These are phyloP conservation scores for Moesziomyces parantarcticus DNA, from an alignment of 1,284 basidiomycete species.

Conservation along the genomic window DNA sequence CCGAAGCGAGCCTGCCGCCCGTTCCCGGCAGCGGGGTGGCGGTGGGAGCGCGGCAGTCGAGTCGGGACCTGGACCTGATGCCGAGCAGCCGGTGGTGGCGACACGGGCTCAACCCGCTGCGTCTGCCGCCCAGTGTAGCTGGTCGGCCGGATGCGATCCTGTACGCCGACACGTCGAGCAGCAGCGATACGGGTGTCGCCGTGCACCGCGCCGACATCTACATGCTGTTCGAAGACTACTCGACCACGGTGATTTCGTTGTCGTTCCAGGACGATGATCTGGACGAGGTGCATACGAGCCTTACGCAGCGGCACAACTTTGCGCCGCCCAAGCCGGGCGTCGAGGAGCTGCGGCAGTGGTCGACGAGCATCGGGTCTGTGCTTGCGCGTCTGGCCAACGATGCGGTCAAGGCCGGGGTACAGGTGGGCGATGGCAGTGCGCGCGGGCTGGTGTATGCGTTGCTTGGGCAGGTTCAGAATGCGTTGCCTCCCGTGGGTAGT, in stretches of 20 bases:
- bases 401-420: slow-evolving; percentile 76
- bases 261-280: slow-evolving; percentile 50
- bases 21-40: slow-evolving; percentile 5
- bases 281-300: slow-evolving; percentile 44
- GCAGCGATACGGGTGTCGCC: slow-evolving; percentile 8
- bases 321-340: slow-evolving; percentile 58
- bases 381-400: slow-evolving; percentile 74
- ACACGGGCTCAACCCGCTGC: slow-evolving; percentile 48
- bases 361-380: slow-evolving; percentile 79
- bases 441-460: slow-evolving; percentile 79
- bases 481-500: slow-evolving; percentile 64
- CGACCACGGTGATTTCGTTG: slow-evolving; percentile 47
- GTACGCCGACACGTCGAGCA: slow-evolving; percentile 44
- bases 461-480: slow-evolving; percentile 74
- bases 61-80: slow-evolving; percentile 59
- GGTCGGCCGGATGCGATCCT: slow-evolving; percentile 52
- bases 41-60: slow-evolving; percentile 36
- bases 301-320: slow-evolving; percentile 43
- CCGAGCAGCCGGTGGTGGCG: slow-evolving; percentile 59
- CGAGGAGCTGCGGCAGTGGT: slow-evolving; percentile 78
- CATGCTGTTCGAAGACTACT: slow-evolving; percentile 59
- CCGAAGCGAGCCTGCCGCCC: slow-evolving; percentile 18
- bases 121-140: slow-evolving; percentile 53
- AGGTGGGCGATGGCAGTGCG: slow-evolving; percentile 80
- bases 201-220: slow-evolving; percentile 45